Percentiles rank a stretch among this genome's conserved stretches.
Evolutionary conservation across 2,329 filamentous ascomycete genomes (phyloP).

Genomic region (Xylariaceae sp.): DNA sequence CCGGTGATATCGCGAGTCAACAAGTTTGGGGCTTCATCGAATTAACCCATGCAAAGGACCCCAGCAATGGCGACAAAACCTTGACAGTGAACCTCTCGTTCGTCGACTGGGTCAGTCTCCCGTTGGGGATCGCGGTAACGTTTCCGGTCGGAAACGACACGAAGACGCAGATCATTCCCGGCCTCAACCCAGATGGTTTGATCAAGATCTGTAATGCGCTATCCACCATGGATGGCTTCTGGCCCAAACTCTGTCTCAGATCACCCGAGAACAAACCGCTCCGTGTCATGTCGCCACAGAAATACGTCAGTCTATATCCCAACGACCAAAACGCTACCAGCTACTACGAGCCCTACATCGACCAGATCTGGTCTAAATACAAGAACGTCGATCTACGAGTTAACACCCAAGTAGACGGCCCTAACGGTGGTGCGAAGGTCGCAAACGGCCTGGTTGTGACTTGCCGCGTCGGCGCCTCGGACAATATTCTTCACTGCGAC

Average conservation of each 20-base stretch:
- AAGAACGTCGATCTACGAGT: slow-evolving; percentile 34
- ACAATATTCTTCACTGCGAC: slow-evolving; percentile 34
- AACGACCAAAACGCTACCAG: slow-evolving; percentile 20
- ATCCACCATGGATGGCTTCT: slow-evolving; percentile 33
- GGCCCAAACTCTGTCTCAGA: slow-evolving; percentile 38
- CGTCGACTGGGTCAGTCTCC: slow-evolving; percentile 47
- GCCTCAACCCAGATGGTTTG: slow-evolving; percentile 36
- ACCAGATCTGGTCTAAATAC: slow-evolving; percentile 41
- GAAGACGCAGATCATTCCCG: slow-evolving; percentile 33
- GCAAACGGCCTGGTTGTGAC: slow-evolving; percentile 27
- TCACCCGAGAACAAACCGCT: slow-evolving; percentile 35
- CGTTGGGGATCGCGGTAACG: slow-evolving; percentile 43
- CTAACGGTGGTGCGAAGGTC: slow-evolving; percentile 11
- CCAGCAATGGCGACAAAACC: slow-evolving; percentile 29
- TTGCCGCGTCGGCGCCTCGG: slow-evolving; percentile 34
- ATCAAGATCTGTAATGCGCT: slow-evolving; percentile 38
- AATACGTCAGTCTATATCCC: slow-evolving; percentile 30
- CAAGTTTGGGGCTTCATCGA: slow-evolving; percentile 17
- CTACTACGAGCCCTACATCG: slow-evolving; percentile 43
- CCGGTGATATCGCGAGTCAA: slow-evolving; percentile 7
- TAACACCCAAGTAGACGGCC: slow-evolving; percentile 36
- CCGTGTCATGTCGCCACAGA: slow-evolving; percentile 41
- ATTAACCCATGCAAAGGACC: slow-evolving; percentile 8
- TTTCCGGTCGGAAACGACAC: slow-evolving; percentile 29
- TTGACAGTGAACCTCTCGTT: slow-evolving; percentile 45